Conservation (phyloP, 1,139 yeast species). For the Saccharomyces hybrid region DNA sequence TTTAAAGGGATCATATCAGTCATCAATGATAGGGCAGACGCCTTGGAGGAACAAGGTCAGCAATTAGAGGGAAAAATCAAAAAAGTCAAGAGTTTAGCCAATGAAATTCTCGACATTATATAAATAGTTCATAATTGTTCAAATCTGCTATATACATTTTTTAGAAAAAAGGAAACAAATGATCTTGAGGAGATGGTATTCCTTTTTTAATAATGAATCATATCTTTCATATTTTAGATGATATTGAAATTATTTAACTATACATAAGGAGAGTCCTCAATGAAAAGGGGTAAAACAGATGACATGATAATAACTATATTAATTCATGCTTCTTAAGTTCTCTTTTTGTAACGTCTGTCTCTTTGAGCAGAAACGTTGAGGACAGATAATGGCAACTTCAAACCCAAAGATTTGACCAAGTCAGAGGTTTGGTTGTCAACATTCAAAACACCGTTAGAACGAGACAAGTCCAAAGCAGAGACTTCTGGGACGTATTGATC, state of each 20-base stretch:
- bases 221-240: not conserved
- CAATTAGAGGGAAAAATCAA: constrained; percentile 33
- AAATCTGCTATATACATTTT: not conserved
- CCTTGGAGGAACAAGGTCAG: constrained; percentile 32
- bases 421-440: constrained; percentile 98
- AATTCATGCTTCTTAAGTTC: constrained; percentile 47
- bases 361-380: constrained; percentile 90
- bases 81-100: constrained; percentile 35
- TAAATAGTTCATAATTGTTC: constrained; percentile 6
- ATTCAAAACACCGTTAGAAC: constrained; percentile 93
- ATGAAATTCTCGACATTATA: constrained; percentile 33
- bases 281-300: not conserved
- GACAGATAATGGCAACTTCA: constrained; percentile 89
- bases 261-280: constrained; percentile 1
- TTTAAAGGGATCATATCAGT: constrained; percentile 32
- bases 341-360: constrained; percentile 93
- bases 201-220: not conserved
- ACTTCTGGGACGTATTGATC: constrained; percentile 99
- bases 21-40: constrained; percentile 35
- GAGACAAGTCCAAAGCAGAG: constrained; percentile 97
- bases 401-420: constrained; percentile 92
- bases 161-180: too few relatives aligned
- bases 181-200: not conserved
- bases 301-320: constrained; percentile 5
- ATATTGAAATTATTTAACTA: not conserved